phyloP scores from a whole-genome alignment of 2,329 filamentous ascomycete genomes.

The Talaromyces atroroseus region DNA sequence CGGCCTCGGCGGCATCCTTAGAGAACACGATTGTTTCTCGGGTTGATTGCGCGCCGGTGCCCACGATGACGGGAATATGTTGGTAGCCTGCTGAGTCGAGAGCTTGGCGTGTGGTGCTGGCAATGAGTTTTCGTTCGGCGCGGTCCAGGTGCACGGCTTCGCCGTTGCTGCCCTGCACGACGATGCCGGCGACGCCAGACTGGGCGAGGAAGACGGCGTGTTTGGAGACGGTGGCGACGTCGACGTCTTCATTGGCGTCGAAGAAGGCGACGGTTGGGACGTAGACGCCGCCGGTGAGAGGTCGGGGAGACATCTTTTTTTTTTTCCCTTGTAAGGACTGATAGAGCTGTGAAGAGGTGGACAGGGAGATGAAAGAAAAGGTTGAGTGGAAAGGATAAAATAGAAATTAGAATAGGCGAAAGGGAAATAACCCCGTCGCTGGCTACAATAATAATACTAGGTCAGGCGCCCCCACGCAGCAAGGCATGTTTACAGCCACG shows the following conservation, averaged over 20 bases:
- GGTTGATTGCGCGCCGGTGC: slow-evolving; percentile 67
- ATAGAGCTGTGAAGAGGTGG: background rate
- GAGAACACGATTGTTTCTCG: slow-evolving; percentile 67
- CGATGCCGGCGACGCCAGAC: slow-evolving; percentile 66
- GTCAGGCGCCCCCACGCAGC: too few relatives aligned
- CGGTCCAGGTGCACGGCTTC: slow-evolving; percentile 74
- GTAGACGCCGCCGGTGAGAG: slow-evolving; percentile 54
- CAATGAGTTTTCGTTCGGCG: slow-evolving; percentile 64
- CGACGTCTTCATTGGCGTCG: slow-evolving; percentile 57
- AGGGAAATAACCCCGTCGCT: too few relatives aligned
- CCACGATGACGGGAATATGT: slow-evolving; percentile 67
- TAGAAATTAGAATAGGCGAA: too few relatives aligned
- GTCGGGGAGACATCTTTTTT: slow-evolving; percentile 17
- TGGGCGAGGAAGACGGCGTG: slow-evolving; percentile 63
- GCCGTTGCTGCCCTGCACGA: slow-evolving; percentile 75
- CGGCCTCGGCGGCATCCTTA: slow-evolving; percentile 61
- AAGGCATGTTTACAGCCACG: too few relatives aligned
- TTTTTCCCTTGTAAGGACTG: background rate
- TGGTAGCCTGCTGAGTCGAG: slow-evolving; percentile 62
- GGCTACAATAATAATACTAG: too few relatives aligned
- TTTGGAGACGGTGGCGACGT: slow-evolving; percentile 55
- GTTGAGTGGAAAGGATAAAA: background rate
- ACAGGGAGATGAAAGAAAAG: background rate
- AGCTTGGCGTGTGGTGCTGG: slow-evolving; percentile 62
- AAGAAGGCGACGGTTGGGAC: slow-evolving; percentile 73